Evolutionary conservation across 179 eudicot genomes (phyloP).

Genomic region (Spinacia oleracea): DNA sequence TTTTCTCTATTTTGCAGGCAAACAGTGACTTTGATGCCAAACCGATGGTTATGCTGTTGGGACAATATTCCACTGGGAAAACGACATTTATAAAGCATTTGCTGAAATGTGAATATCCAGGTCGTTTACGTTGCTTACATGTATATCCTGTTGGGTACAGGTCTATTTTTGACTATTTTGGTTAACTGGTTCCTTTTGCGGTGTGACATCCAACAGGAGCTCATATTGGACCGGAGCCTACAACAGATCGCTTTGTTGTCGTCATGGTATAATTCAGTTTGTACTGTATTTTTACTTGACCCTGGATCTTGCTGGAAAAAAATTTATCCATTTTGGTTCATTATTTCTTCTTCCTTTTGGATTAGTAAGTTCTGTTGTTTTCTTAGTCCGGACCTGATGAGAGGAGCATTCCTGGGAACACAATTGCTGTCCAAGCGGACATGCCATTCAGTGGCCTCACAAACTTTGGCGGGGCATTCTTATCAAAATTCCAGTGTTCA

Average conservation of each 20-base stretch:
- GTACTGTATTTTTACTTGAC: not conserved
- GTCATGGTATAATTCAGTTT: slow-evolving; percentile 64
- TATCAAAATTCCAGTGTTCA: slow-evolving; percentile 94
- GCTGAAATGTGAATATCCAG: slow-evolving; percentile 83
- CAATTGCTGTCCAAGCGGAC: slow-evolving; percentile 88
- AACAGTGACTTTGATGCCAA: slow-evolving; percentile 90
- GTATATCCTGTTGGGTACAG: not conserved
- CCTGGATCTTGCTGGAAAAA: not conserved
- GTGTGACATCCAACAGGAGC: slow-evolving; percentile 55
- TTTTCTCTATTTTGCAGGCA: slow-evolving; percentile 48
- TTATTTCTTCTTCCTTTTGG: not conserved
- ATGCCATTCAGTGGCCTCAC: slow-evolving; percentile 85
- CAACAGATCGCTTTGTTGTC: slow-evolving; percentile 88
- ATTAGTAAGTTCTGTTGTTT: not conserved
- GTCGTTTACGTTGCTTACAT: slow-evolving; percentile 31
- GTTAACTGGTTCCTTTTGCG: slow-evolving; percentile 4
- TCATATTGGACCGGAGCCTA: slow-evolving; percentile 99
- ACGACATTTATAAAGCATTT: slow-evolving; percentile 95
- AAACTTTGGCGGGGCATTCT: slow-evolving; percentile 85
- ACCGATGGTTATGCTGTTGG: slow-evolving; percentile 99
- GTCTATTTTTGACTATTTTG: not conserved
- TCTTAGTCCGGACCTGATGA: slow-evolving; percentile 90
- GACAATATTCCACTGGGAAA: slow-evolving; percentile 95
- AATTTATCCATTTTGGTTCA: not conserved
- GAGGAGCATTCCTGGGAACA: slow-evolving; percentile 97